Base-by-base conservation (phyloP, 257 asterid species). In the Solanum bukasovii region DNA sequence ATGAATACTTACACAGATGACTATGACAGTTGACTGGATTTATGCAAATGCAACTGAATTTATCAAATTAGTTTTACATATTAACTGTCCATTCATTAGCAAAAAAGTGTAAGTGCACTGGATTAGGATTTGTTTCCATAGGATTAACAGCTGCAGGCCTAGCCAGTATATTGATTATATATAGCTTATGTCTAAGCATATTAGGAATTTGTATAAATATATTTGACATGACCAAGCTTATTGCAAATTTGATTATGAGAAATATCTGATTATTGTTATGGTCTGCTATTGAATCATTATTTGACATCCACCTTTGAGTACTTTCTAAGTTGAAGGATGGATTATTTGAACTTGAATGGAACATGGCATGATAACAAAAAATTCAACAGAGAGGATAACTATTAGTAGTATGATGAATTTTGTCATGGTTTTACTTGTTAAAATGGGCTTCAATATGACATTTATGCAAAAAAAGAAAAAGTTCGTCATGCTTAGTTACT, bases 251-350 rank as follows among this genome's bases (percentile, higher is more conserved):
- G 29, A 82, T 29, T 82, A 82, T 82, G 42, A 82, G 12, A 82
- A 82, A 49, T 10, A 82, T 49, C 42, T 49, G 42, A 49, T 18
- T 82, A 93, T 93, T 88, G 92, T 94, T 70, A 96, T 96, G 9
- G 94, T 93, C 1, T 94, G 94, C 86, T 92, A 97, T 88, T 92
- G 98, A 87, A 94, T 88, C 96, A 20, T 59, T 20, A 59, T 59
- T 59, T 59, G 25, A 7, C 25, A 59, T 59, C 25, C 67, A 59
- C 67, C 25, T 20, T 59, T 59, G 2, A 20, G 25, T 59, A 21
- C 67, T 59, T 59, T 20, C 12, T 59, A 56, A 20, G 25, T 59
- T 59, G 67, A 59, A 25, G 84, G 61, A 77, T 77, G 61, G 29
- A 79, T 79, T 44, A 13, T 79, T 23, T 25, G 84, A 33, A 44